phyloP scores from a whole-genome alignment of 2,329 filamentous ascomycete genomes.

The Alternaria sp. region DNA sequence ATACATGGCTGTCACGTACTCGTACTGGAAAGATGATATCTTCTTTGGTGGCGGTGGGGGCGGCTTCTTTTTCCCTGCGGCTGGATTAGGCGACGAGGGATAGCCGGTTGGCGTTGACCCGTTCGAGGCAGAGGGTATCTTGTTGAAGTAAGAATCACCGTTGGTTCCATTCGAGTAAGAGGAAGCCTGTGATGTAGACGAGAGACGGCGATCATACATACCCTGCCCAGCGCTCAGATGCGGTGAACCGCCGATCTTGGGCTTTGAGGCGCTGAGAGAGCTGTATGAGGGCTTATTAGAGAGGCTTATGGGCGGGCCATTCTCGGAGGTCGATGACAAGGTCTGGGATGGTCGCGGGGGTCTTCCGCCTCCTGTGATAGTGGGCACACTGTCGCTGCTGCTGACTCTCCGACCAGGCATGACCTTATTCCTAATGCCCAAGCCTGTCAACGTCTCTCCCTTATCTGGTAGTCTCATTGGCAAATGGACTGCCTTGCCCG shows the following conservation, averaged over 20 bases:
- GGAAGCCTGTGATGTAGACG: conserved; percentile 41
- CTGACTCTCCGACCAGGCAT: conserved; percentile 34
- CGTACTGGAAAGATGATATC: conserved; percentile 56
- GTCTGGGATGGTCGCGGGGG: conserved; percentile 36
- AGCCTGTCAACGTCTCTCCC: conserved; percentile 54
- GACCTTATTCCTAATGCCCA: conserved; percentile 56
- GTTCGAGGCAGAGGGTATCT: conserved; percentile 51
- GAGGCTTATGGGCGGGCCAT: conserved; percentile 40
- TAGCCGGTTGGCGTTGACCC: conserved; percentile 23
- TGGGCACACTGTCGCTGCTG: conserved; percentile 47
- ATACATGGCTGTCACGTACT: conserved; percentile 75
- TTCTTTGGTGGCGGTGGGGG: conserved; percentile 73
- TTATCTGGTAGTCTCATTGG: conserved; percentile 59
- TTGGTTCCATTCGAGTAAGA: conserved; percentile 38
- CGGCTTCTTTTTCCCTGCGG: conserved; percentile 71
- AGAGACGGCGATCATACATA: conserved; percentile 38
- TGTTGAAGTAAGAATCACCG: conserved; percentile 49
- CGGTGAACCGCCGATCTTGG: conserved; percentile 43
- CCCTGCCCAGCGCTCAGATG: conserved; percentile 41
- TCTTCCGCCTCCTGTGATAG: conserved; percentile 27
- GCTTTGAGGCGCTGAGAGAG: conserved; percentile 43
- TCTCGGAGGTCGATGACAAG: conserved; percentile 33
- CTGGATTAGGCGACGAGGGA: conserved; percentile 52
- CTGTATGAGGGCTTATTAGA: conserved; percentile 44
- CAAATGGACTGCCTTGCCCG: conserved; percentile 70